Evolutionary conservation across 805 yeast species (phyloP), one percentile per base, ranked within the genome.

Genomic region (Wickerhamiella kazuoi): DNA sequence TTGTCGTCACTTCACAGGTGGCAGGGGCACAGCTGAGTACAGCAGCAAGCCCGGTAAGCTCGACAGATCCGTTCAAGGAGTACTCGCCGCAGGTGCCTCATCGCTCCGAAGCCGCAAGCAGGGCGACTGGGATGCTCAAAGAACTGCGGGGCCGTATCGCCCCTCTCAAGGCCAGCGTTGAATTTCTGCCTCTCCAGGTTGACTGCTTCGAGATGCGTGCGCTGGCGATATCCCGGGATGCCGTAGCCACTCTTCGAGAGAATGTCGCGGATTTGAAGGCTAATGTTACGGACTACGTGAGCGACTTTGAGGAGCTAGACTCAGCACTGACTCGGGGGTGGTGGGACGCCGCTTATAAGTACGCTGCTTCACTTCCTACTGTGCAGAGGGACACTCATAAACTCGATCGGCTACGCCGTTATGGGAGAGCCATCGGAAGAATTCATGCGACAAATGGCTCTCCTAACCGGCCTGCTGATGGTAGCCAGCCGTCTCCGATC

Each of bases 131-230:
- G 14, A 13, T 14, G 21, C 21, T 41, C 16, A 31, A 7, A 20
- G 17, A 30, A 7, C 15, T 41, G 4, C 32, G 29, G 20, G 32
- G 15, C 3, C 30, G 38, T 8, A 17, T 37, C n/a, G 32, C 19
- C 7, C 40, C 43, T 15, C 33, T 41, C 18, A 37, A 37, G 21
- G 41, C 41, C 7, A 28, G 40, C 11, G 35, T 41, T 14, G 38
- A 37, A 34, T 41, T 41, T 21, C 15, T 41, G 20, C 36, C 40
- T 15, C n/a, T 41, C 26, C 36, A 39, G 21, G 34, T 41, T 5
- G 38, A 41, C 8, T 30, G 41, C 30, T 41, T 20, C 20, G 29
- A 35, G 21, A 26, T 37, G 29, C 18, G 38, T 11, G 40, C 40
- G 9, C 34, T 32, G 24, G 13, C 17, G 18, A 9, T 15, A 18